Conservation (phyloP, 495 filamentous ascomycete species). For the Trichoderma virens region DNA sequence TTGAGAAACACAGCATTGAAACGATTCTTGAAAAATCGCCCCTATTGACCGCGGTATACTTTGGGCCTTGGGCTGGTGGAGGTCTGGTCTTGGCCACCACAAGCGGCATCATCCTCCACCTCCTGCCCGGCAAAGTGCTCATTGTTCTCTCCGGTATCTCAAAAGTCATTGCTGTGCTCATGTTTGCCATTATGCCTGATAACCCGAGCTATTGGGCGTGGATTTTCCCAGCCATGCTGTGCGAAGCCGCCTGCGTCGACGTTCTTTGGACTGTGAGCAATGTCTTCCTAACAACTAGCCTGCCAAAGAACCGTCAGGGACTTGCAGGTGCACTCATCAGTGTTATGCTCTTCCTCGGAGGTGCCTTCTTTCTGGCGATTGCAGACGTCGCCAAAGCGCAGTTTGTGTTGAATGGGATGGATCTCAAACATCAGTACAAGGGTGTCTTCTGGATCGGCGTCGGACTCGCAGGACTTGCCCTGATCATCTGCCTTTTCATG, state of each 20-base stretch:
- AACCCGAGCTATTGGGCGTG: constrained; percentile 45
- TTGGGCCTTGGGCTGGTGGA: constrained; percentile 56
- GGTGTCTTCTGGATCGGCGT: constrained; percentile 58
- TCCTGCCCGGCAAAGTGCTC: constrained; percentile 54
- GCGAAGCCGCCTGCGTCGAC: constrained; percentile 63
- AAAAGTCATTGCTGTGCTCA: constrained; percentile 49
- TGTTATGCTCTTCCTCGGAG: constrained; percentile 50
- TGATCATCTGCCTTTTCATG: constrained; percentile 51
- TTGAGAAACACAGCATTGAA: constrained; percentile 34
- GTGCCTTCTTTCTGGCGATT: constrained; percentile 57
- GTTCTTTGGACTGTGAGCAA: constrained; percentile 65
- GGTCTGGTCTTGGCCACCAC: constrained; percentile 54
- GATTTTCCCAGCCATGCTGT: constrained; percentile 66
- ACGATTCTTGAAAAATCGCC: constrained; percentile 51
- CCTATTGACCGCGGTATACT: constrained; percentile 62
- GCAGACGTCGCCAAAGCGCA: constrained; percentile 42
- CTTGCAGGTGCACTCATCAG: constrained; percentile 51
- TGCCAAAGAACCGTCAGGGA: constrained; percentile 57
- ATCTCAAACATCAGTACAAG: constrained; percentile 44
- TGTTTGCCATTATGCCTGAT: constrained; percentile 57
- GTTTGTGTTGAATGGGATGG: constrained; percentile 32
- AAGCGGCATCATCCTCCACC: constrained; percentile 60
- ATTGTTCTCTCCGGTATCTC: constrained; percentile 51
- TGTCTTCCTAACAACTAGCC: constrained; percentile 61
- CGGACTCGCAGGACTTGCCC: constrained; percentile 42